Evolutionary conservation across 371 early-diverging fungal species (phyloP), one percentile per base, ranked within the genome.

Genomic region (Coemansia sp.): DNA sequence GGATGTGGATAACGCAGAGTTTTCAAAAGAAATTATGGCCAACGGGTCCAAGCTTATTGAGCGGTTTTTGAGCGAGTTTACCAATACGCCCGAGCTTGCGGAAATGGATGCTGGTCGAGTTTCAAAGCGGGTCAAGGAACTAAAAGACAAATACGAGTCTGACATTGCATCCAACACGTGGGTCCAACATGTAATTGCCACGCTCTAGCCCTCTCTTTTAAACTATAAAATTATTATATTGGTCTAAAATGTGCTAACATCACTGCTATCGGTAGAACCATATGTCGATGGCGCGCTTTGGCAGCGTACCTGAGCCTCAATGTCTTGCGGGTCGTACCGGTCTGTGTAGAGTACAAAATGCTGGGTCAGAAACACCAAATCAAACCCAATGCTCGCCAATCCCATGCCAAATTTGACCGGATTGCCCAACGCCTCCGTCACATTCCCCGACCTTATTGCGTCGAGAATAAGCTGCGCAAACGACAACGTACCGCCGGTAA

Each of bases 401-500:
- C 93, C 94, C 22, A 96, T 79, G 7, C 91, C 92, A 67, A 88
- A 81, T 78, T 88, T 89, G 56, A 85, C 83, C 0, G 86, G 84
- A 65, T 89, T 84, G 3, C 90, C 92, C 24, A 66, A 10, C 6
- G 67, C 69, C 29, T 64, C 76, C 16, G 82, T 75, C 8, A 91
- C 82, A 26, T 87, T 88, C 42, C 84, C 84, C 24, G 83, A 79
- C 1, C 87, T 57, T 24, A 62, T 82, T 0, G 93, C 88, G 77
- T 95, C 98, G 40, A 94, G 61, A 1, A 94, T 50, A 37, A 92
- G 79, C 74, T 97, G 98, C 3, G 82, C 67, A 29, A 91, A 83
- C 10, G 93, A 93, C 27, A 96, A 71, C 0, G 82, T 50, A 1
- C 98, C 98, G 42, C 98, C 98, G 2, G 91, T 89, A 45, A 93